phyloP scores from a whole-genome alignment of 768 basidiomycete species.

The Tremella yokohamensis region DNA sequence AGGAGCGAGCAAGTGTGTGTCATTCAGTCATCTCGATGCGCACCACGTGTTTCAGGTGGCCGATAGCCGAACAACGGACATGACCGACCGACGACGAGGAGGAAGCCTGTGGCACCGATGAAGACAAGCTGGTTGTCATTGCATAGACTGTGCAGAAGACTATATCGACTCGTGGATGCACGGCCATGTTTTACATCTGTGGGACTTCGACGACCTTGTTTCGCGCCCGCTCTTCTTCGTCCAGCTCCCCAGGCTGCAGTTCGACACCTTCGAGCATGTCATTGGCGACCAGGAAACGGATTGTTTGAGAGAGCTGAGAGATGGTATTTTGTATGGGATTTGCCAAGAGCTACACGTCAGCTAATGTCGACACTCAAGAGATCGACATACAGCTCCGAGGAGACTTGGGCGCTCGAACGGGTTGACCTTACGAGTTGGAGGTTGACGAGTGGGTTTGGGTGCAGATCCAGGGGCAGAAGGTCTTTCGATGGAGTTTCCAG shows the following conservation, averaged over 20 bases:
- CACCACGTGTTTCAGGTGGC: too few species aligned
- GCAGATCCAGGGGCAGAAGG: neutral
- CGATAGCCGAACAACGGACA: too few species aligned
- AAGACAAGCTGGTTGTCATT: too few species aligned
- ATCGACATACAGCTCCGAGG: conserved; percentile 67
- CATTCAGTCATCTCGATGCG: too few species aligned
- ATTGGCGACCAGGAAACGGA: conserved; percentile 84
- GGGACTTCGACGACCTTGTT: conserved; percentile 31
- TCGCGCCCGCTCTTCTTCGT: conserved; percentile 41
- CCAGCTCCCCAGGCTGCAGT: conserved; percentile 70
- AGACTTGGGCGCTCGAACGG: conserved; percentile 60
- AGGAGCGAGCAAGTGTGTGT: too few species aligned
- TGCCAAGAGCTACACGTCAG: conserved; percentile 62
- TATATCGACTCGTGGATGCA: too few species aligned
- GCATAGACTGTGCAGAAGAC: too few species aligned
- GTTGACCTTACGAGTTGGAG: conserved; percentile 23
- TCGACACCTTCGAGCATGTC: conserved; percentile 80
- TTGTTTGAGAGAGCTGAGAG: conserved; percentile 87
- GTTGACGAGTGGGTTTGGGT: conserved; percentile 17
- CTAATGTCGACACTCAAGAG: neutral
- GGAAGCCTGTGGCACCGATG: too few species aligned
- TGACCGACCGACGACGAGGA: too few species aligned
- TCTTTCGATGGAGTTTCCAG: neutral
- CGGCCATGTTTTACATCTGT: too few species aligned
- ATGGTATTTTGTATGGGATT: conserved; percentile 84